Evolutionary conservation across 2,329 filamentous ascomycete genomes (phyloP), one percentile per base, ranked within the genome.

Genomic region (Paradendryphiella salina): DNA sequence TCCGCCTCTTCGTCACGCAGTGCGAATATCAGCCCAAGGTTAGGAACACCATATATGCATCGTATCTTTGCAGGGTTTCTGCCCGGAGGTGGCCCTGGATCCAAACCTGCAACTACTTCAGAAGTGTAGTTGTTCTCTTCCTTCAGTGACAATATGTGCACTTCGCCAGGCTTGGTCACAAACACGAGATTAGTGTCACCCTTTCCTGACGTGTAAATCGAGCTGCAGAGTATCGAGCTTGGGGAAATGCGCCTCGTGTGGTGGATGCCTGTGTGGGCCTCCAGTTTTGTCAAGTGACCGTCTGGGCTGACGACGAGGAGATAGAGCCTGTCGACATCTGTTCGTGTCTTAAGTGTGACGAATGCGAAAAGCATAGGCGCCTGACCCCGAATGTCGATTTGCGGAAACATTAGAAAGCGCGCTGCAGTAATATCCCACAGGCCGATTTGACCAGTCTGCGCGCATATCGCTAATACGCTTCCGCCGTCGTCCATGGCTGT

Each of bases 381-480:
- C 42, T 86, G 82, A 6, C 81, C 80, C 42, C 79, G 78, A 3
- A 85, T 66, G 9, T 85, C 81, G 3, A 87, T 74, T 7, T 60
- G 61, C 2, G 67, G 61, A 5, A 79, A 76, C n/a, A 80, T 76
- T 0, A 80, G 79, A 79, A 87, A 87, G 9, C 73, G 74, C 38
- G 79, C 79, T 32, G 83, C 76, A 13, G 74, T 71, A 3, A 89
- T 75, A 57, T 83, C 82, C 84, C 87, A 92, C 4, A 90, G 63
- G 14, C 81, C 73, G 10, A 89, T 79, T 28, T 76, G 79, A 38
- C 80, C 78, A 35, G 77, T 76, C 4, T 80, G 77, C 7, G 85
- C 85, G 23, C 89, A 75, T 3, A 91, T 74, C 1, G 87, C 88
- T 26, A 90, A 75, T 80, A 84, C 86, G 33, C 78, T 81, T 1